Evolutionary conservation across 805 yeast genomes (phyloP), one percentile per base, ranked within the genome.

Genomic region (Starmera quercuum): DNA sequence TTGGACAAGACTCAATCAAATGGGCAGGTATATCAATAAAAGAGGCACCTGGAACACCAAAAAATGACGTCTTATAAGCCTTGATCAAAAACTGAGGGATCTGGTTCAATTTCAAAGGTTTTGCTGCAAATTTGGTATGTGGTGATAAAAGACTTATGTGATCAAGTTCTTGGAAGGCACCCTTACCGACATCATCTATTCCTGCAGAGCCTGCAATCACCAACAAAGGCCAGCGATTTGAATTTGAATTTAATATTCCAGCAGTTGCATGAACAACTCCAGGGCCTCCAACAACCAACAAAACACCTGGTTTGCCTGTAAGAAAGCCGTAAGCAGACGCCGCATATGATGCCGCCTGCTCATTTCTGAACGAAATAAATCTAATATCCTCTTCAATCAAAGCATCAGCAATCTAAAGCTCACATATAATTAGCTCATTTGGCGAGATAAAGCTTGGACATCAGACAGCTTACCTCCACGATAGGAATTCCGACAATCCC

Each of bases 401-500:
- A 1, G 78, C 73, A 35, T 79, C 80, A 13, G 85, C 86, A 14
- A 75, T 52, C 54, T 49, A 18, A n/a, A 14, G 8, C 8, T 17
- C 16, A 16, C 5, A 17, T 11, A 4, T 16, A 22, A 12, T 14
- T 9, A 14, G 24, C 4, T 9, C 26, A 24, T 12, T 12, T 18
- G 14, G n/a, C n/a, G 6, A 20, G 20, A 21, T 7, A 27, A 25
- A 7, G n/a, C n/a, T n/a, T n/a, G n/a, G n/a, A n/a, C n/a, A n/a
- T n/a, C n/a, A n/a, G 6, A 24, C 3, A 25, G 46, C 56, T 39
- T 38, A 63, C 71, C 36, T 80, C 84, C 11, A 80, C 82, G 8
- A 80, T 75, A 1, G 88, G 88, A 30, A 80, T 80, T 0, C 87
- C 88, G 4, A 81, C 87, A 18, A 80, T 65, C 4, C 87, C 88